Evolutionary conservation across 768 basidiomycete genomes (phyloP), one percentile per base, ranked within the genome.

Genomic region (Butyriboletus loyo): DNA sequence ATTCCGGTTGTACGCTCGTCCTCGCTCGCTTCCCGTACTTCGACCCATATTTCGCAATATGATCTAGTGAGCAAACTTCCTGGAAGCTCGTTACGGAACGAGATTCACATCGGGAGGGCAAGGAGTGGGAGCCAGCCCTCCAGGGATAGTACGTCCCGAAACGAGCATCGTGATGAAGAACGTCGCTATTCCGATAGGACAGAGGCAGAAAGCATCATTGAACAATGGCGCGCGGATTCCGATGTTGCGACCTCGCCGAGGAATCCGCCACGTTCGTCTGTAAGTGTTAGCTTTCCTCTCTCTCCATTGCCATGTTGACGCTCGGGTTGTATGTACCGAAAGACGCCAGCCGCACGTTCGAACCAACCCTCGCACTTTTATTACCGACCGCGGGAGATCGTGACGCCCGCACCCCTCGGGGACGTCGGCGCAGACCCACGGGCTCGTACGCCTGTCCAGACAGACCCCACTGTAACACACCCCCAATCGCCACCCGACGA

Each of bases 361-460:
- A 50, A 52, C 21, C 50, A 50, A 28, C 56, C 59, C 3, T 35
- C 50, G 2, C 27, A 57, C 4, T 58, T 55, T 49, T 64, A 55
- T 21, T 60, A 71, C 38, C 62, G 65, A 13, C 63, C 74, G 1
- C 63, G 68, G 30, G 76, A 76, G 39, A 58, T 58, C 42, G 53
- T 60, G 48, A 63, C 59, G 34, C 66, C 72, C 4, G 50, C 60
- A 36, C 64, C 64, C 24, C 59, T 56, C 25, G 64, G 48, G 34
- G 67, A 66, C 24, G 46, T 46, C n/a, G 59, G 52, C 36, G 48
- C 34, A 32, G 54, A 50, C 24, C 27, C 55, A 0, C 62, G 62
- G 13, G 40, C 57, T 42, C 54, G 48, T 19, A 58, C 61, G n/a
- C 60, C 62, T 1, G 38, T 42, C 19, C 57, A 43, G 5, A 52